Base-by-base conservation (phyloP, 768 basidiomycete species). In the Agaricus sinodeliciosus region DNA sequence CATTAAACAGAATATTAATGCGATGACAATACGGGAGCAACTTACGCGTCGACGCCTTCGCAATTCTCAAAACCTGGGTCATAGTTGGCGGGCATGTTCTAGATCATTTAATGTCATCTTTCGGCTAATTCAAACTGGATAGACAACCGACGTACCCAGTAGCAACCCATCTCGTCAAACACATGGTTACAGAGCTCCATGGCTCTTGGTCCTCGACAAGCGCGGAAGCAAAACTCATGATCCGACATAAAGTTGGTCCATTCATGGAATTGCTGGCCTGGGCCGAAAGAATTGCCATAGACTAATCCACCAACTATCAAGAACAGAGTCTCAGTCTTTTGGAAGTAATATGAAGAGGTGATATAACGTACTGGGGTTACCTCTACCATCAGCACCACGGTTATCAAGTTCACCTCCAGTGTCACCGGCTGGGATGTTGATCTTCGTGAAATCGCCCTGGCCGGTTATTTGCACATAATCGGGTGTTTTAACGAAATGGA, bases 181-280 rank as follows among this genome's bases (percentile, higher is more conserved):
- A 86, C 84, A 71, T 93, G 87, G 66, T 88, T 81, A 73, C 89
- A 91, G 51, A 76, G 73, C 19, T 68, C 66, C 4, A 73, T 75
- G 0, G 82, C 76, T 49, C 81, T 78, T 11, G 78, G 66, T 15
- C 82, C 82, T 6, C 72, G 64, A 68, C 91, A 94, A 3, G 82
- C 72, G 57, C 89, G 88, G 63, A 89, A 68, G 69, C 89, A 92
- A 68, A 88, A 87, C 53, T 70, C 65, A 41, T 57, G 63, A 27
- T 78, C 78, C 18, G 87, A 89, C 59, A 91, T 82, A 71, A 91
- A 92, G 66, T 77, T 80, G 42, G 87, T 90, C 91, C 92, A 94
- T 63, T 91, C 85, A 59, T 87, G 84, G 63, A 86, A 77, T 65
- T 91, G 71, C 36, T 63, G 62, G 16, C 54, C 62, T 7, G 59